Conservation (phyloP, 257 asterid genomes). For the Plantago major region DNA sequence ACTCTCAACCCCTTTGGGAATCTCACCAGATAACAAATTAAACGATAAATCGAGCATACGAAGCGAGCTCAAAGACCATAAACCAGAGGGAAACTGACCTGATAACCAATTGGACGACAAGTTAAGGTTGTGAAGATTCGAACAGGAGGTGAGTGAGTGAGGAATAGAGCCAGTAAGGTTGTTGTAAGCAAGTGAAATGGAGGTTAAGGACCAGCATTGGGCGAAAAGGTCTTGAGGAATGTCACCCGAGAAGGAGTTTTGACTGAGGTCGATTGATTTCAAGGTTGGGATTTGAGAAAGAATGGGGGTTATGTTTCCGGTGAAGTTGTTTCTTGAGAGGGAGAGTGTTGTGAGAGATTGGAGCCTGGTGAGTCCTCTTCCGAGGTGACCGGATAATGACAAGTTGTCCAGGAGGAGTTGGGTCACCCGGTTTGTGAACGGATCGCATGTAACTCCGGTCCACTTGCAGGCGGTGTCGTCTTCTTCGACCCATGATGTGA, state of each 20-base stretch:
- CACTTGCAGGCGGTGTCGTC: slow-evolving; percentile 65
- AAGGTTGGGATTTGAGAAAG: slow-evolving; percentile 42
- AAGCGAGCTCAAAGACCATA: slow-evolving; percentile 58
- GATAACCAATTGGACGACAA: slow-evolving; percentile 60
- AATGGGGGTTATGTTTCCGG: slow-evolving; percentile 56
- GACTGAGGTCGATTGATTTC: slow-evolving; percentile 54
- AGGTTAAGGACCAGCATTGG: slow-evolving; percentile 53
- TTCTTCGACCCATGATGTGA: slow-evolving; percentile 74
- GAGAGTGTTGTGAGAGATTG: slow-evolving; percentile 46
- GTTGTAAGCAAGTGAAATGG: slow-evolving; percentile 65
- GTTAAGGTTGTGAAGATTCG: slow-evolving; percentile 45
- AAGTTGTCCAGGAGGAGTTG: slow-evolving; percentile 48
- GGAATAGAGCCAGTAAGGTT: slow-evolving; percentile 64
- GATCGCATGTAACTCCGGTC: slow-evolving; percentile 64
- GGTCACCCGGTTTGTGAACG: slow-evolving; percentile 50
- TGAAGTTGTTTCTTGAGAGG: slow-evolving; percentile 55
- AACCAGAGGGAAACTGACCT: slow-evolving; percentile 44
- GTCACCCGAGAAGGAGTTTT: slow-evolving; percentile 44
- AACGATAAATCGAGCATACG: slow-evolving; percentile 56
- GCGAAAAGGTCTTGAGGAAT: slow-evolving; percentile 54
- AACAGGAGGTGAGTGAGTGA: slow-evolving; percentile 45
- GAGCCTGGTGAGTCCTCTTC: slow-evolving; percentile 49
- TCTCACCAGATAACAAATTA: slow-evolving; percentile 62
- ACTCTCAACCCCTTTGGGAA: slow-evolving; percentile 50
- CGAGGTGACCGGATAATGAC: slow-evolving; percentile 72